Percentiles rank a stretch among this genome's conserved stretches.
These are phyloP conservation scores for Sporothrix brunneoviolacea DNA, from an alignment of 2,329 filamentous ascomycete species.

Conservation along the genomic window DNA sequence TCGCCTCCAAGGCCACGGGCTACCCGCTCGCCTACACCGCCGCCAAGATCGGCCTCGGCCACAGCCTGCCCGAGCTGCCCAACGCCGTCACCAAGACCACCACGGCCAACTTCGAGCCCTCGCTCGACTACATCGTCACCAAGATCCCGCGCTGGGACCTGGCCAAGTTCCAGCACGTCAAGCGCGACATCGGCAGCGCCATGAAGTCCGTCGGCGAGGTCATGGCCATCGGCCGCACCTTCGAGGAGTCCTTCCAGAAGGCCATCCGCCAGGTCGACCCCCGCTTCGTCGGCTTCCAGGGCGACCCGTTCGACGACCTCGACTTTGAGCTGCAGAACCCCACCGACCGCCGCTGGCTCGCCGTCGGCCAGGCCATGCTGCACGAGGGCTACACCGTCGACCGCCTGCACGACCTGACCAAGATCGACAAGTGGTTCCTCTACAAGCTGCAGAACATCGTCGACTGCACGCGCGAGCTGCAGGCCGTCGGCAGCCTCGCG, in stretches of 20 bases:
- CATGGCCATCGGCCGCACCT: conserved; percentile 97
- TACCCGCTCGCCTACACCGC: conserved; percentile 97
- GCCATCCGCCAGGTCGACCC: conserved; percentile 96
- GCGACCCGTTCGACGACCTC: conserved; percentile 87
- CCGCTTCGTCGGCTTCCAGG: conserved; percentile 85
- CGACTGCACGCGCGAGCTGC: conserved; percentile 77
- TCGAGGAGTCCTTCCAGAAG: conserved; percentile 99
- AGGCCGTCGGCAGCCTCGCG: conserved; percentile 74
- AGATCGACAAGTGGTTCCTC: conserved; percentile 99
- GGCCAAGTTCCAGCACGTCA: conserved; percentile 98
- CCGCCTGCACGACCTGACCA: conserved; percentile 83
- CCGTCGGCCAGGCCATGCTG: conserved; percentile 95
- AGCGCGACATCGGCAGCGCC: conserved; percentile 91
- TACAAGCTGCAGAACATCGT: conserved; percentile 98
- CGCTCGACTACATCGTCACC: conserved; percentile 93
- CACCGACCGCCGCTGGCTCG: conserved; percentile 93
- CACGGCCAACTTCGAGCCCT: conserved; percentile 97
- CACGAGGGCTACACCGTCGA: conserved; percentile 95
- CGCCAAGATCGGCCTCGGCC: conserved; percentile 94
- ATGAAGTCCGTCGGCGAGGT: conserved; percentile 99
- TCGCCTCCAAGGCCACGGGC: conserved; percentile 96
- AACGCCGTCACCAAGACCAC: conserved; percentile 99
- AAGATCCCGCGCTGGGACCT: conserved; percentile 99
- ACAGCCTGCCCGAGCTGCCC: conserved; percentile 89
- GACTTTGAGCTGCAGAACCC: conserved; percentile 87